Evolutionary conservation across 495 filamentous ascomycete species (phyloP).

Genomic region (Aspergillus conjunctus): DNA sequence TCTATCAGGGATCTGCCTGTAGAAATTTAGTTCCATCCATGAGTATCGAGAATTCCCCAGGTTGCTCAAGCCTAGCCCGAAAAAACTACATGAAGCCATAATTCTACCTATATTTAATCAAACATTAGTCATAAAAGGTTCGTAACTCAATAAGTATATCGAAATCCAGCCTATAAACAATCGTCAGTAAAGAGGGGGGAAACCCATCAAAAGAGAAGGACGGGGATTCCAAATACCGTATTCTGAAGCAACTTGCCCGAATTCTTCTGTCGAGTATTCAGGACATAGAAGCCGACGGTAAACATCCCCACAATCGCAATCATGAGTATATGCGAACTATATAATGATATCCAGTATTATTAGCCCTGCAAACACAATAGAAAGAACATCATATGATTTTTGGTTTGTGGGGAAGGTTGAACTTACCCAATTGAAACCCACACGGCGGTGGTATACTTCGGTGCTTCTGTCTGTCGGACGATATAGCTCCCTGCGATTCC

Average conservation of each 20-base stretch:
- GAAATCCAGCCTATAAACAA: slow-evolving; percentile 41
- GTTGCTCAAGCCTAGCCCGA: no score
- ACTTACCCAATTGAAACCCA: slow-evolving; percentile 69
- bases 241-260: slow-evolving; percentile 55
- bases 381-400: no score
- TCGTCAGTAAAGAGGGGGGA: slow-evolving; percentile 9
- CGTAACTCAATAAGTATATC: slow-evolving; percentile 52
- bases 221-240: slow-evolving; percentile 36
- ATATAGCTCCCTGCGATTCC: slow-evolving; percentile 79
- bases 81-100: no score
- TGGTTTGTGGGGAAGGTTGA: neutral
- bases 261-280: slow-evolving; percentile 54
- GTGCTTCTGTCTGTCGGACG: slow-evolving; percentile 66
- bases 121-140: neutral
- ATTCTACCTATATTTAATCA: no score
- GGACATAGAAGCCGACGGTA: slow-evolving; percentile 61
- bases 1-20: no score
- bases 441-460: slow-evolving; percentile 67
- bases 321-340: slow-evolving; percentile 65
- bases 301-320: slow-evolving; percentile 62
- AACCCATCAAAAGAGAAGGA: neutral
- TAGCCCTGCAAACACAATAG: neutral
- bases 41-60: no score
- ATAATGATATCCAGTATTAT: neutral
- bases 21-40: no score